Conservation (phyloP, 2,329 filamentous ascomycete genomes). For the Orbilia quercus region DNA sequence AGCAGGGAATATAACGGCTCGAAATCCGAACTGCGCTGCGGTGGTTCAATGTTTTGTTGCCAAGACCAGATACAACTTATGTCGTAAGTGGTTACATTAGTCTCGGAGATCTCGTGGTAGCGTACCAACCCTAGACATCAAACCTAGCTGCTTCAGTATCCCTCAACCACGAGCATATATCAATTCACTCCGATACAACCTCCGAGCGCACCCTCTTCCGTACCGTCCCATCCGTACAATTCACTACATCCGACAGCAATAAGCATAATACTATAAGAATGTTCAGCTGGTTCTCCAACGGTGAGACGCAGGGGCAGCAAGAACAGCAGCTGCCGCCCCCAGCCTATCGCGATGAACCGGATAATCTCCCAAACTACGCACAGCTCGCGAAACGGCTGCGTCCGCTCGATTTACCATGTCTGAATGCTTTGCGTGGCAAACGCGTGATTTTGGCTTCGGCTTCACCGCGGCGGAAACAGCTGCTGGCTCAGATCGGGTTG, state of each 20-base stretch:
- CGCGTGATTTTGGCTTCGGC: slow-evolving; percentile 89
- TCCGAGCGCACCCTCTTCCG: not conserved
- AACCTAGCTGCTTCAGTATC: not conserved
- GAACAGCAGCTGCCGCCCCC: slow-evolving; percentile 53
- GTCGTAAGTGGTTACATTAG: too few species aligned
- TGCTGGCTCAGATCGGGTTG: slow-evolving; percentile 81
- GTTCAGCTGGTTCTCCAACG: slow-evolving; percentile 43
- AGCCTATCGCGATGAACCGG: slow-evolving; percentile 38
- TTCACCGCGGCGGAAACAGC: slow-evolving; percentile 83
- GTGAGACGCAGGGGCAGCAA: slow-evolving; percentile 8
- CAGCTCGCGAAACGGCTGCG: slow-evolving; percentile 42
- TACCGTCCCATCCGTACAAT: not conserved
- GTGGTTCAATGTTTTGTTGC: slow-evolving; percentile 28
- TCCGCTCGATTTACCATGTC: slow-evolving; percentile 81
- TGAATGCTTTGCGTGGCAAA: slow-evolving; percentile 79
- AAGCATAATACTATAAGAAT: slow-evolving; percentile 1
- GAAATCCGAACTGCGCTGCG: slow-evolving; percentile 47
- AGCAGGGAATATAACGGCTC: slow-evolving; percentile 34
- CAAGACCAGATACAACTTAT: too few species aligned
- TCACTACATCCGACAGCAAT: not conserved
- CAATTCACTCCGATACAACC: slow-evolving; percentile 8
- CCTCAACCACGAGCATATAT: not conserved
- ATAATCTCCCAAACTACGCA: slow-evolving; percentile 25
- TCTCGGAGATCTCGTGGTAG: too few species aligned
- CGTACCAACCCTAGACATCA: too few species aligned